phyloP scores from a whole-genome alignment of 352 stramenopile species.

The Phytophthora tentaculata region DNA sequence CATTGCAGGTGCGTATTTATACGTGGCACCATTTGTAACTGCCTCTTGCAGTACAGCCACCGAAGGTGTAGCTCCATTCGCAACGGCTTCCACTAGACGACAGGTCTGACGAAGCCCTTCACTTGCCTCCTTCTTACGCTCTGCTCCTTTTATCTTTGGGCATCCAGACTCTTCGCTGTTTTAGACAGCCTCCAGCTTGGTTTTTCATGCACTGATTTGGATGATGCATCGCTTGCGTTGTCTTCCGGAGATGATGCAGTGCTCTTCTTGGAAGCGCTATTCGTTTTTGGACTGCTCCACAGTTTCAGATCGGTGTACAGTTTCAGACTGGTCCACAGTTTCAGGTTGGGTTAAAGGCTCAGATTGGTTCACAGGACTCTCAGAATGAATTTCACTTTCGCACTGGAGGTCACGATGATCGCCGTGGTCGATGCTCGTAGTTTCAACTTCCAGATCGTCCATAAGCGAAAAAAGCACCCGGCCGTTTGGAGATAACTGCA shows the following conservation, averaged over 20 bases:
- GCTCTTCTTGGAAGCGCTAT: neutral
- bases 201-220: neutral
- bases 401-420: too few species aligned
- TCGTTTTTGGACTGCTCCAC: neutral
- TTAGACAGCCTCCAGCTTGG: slow-evolving; percentile 5
- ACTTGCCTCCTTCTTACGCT: neutral
- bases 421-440: neutral
- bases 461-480: neutral
- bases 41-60: slow-evolving; percentile 3
- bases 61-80: neutral
- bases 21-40: neutral
- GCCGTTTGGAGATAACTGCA: neutral
- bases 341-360: neutral
- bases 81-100: neutral
- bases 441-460: neutral
- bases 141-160: neutral
- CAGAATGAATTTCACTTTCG: too few species aligned
- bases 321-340: neutral
- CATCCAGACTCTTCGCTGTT: neutral
- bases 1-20: neutral
- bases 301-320: neutral
- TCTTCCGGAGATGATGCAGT: neutral
- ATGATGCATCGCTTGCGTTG: neutral
- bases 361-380: too few species aligned
- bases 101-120: neutral